These are phyloP conservation scores for Penicillium glabrum DNA, from an alignment of 2,329 filamentous ascomycete genomes.

Conservation along the genomic window DNA sequence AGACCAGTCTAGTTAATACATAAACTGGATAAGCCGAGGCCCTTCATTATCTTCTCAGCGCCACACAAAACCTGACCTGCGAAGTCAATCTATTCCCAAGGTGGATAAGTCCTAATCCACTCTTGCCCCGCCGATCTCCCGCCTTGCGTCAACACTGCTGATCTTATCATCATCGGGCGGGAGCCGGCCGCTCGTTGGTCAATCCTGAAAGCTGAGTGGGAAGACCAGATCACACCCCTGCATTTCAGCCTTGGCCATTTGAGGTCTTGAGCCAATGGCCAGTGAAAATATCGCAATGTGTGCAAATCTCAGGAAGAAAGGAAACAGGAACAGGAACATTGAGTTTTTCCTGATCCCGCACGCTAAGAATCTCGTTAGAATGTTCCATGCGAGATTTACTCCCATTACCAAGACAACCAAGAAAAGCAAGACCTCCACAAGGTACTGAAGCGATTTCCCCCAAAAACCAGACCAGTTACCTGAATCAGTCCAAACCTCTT, in stretches of 20 bases:
- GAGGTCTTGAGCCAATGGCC: neutral
- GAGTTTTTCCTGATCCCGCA: neutral
- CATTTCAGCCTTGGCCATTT: neutral
- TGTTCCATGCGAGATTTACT: neutral
- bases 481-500: neutral
- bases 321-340: neutral
- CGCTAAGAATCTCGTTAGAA: neutral
- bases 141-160: slow-evolving; percentile 18
- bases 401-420: neutral
- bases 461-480: neutral
- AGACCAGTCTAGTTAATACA: neutral
- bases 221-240: neutral
- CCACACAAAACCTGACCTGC: neutral
- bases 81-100: neutral
- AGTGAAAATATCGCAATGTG: neutral
- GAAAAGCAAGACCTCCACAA: neutral
- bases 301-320: too few species aligned
- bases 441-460: neutral
- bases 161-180: slow-evolving; percentile 9
- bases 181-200: neutral
- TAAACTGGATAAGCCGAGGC: neutral
- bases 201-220: neutral
- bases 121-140: slow-evolving; percentile 19
- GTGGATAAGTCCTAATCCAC: slow-evolving; percentile 1
- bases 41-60: neutral